Percentiles rank a stretch among this genome's conserved stretches.
phyloP scores from a whole-genome alignment of 306 rosid genomes.

The Abrus pulchellus region DNA sequence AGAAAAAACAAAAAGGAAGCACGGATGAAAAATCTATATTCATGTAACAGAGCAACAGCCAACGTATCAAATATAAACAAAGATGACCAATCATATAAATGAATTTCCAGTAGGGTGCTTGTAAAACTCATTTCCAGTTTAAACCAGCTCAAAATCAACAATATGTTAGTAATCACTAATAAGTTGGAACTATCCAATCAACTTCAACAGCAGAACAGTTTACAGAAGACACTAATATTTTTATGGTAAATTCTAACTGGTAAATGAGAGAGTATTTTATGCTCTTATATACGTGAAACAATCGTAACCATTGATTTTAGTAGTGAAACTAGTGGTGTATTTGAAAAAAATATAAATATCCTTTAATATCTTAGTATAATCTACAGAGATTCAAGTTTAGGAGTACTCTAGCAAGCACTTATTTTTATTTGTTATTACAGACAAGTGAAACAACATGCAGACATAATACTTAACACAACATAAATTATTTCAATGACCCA shows the following conservation, averaged over 20 bases:
- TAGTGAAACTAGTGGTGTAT: no score
- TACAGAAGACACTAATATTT: neutral
- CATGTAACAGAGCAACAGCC: neutral
- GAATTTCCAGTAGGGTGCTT: neutral
- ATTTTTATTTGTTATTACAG: neutral
- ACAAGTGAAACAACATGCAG: conserved; percentile 13
- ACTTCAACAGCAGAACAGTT: conserved; percentile 12
- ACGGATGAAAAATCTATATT: conserved; percentile 11
- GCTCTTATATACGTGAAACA: no score
- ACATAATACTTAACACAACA: conserved; percentile 8
- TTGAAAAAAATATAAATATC: no score
- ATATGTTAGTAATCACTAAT: neutral
- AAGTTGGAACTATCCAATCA: conserved; percentile 36
- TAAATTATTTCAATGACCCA: conserved; percentile 12
- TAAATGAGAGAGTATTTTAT: no score
- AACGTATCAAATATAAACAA: conserved; percentile 7
- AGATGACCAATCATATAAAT: conserved; percentile 9
- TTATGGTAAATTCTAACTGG: no score
- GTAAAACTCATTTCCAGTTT: neutral
- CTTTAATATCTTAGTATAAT: no score
- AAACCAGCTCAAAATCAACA: conserved; percentile 19
- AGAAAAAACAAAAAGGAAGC: neutral
- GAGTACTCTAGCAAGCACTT: no score
- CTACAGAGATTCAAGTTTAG: no score
- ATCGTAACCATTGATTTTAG: no score